Conservation (phyloP, 2,329 filamentous ascomycete species). For the Exophiala sideris region DNA sequence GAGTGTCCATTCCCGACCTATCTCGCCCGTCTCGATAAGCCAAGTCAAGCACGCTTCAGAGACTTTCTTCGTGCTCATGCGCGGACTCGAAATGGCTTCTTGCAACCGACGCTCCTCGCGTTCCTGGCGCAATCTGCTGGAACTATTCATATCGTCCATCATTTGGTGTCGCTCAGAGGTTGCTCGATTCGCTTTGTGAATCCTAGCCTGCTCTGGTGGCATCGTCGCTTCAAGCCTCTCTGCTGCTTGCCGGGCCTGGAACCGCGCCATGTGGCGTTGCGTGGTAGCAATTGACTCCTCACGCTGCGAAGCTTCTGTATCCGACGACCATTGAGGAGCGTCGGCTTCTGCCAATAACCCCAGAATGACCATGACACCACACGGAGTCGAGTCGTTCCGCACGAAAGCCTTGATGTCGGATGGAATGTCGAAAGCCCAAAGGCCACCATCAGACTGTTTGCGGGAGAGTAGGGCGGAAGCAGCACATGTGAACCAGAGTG, state of each 20-base stretch:
- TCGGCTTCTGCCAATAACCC: constrained; percentile 29
- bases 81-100: constrained; percentile 30
- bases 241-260: constrained; percentile 22
- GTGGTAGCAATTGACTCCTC: constrained; percentile 16
- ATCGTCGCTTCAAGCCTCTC: constrained; percentile 28
- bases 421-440: constrained; percentile 30
- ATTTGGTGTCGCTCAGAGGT: constrained; percentile 18
- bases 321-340: constrained; percentile 29
- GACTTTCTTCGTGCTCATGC: constrained; percentile 28
- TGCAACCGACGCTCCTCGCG: constrained; percentile 27
- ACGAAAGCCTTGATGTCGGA: constrained; percentile 25
- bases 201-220: constrained; percentile 30
- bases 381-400: constrained; percentile 30
- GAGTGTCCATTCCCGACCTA: constrained; percentile 29
- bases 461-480: constrained; percentile 27
- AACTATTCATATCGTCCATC: constrained; percentile 25
- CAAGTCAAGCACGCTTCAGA: constrained; percentile 29
- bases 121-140: constrained; percentile 15
- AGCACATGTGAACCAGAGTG: constrained; percentile 31
- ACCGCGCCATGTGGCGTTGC: constrained; percentile 20
- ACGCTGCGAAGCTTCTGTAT: constrained; percentile 6
- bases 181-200: constrained; percentile 26
- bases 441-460: constrained; percentile 20
- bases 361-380: constrained; percentile 32
- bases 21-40: constrained; percentile 26